Base-by-base conservation (phyloP, 2,329 filamentous ascomycete species). In the Aspergillus pseudotamarii region DNA sequence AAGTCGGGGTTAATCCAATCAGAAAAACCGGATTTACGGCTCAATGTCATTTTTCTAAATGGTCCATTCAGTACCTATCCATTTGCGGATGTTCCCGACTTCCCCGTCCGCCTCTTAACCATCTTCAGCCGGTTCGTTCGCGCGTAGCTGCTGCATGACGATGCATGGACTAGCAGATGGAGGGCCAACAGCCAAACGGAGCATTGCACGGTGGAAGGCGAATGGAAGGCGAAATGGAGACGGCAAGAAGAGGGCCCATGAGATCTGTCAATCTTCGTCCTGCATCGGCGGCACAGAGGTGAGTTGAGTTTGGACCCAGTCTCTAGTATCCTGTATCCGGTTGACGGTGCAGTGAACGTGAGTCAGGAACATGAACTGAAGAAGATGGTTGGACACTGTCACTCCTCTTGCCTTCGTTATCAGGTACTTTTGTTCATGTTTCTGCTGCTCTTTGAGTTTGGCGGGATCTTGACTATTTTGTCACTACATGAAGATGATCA, bases 261-360 rank as follows among this genome's bases (percentile, higher is more conserved):
- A 62, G 58, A 67, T 60, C 60, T 64, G 54, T 67, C 65, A 67
- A 30, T 56, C 65, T 61, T 62, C 59, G 34, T 56, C 38, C 57
- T 57, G 55, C 53, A 53, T 55, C 58, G 54, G 53, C 60, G 43
- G 58, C 54, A 36, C 41, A 56, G 26, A 26, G 30, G 56, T 23
- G 45, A 59, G 56, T 38, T 54, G 54, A 45, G 32, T 57, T 57
- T 43, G 48, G 36, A 57, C 53, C 51, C 61, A 60, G 34, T 56
- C 23, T 48, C 36, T 36, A 60, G 30, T 34, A 34, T 12, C 32
- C 10, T 11, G 32, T 56, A 28, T 54, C 48, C 36, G 60, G 53
- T 57, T 26, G 62, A 58, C 55, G 61, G 58, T 67, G 59, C 63
- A 66, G 63, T 50, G 46, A 65, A 66, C 61, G 59, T 67, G 65